Percentiles rank a stretch among this genome's conserved stretches.
Evolutionary conservation across 805 yeast genomes (phyloP).

Genomic region (Ogataea minuta): DNA sequence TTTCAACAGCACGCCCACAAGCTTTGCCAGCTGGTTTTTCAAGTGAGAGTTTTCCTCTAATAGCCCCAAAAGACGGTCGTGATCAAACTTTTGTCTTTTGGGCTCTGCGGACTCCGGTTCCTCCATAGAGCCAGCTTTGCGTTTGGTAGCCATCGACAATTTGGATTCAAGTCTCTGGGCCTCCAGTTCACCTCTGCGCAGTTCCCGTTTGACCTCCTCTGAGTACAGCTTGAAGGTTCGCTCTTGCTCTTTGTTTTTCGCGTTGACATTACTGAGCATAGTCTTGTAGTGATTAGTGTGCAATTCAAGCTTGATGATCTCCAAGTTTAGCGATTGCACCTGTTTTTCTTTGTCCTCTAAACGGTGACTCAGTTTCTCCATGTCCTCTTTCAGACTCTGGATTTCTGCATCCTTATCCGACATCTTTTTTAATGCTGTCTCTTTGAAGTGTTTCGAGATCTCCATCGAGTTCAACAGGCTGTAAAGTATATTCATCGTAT

Average conservation of each 20-base stretch:
- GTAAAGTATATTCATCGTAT: slow-evolving; percentile 29
- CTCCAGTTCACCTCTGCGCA: slow-evolving; percentile 20
- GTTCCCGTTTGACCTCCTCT: slow-evolving; percentile 22
- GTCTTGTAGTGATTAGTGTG: slow-evolving; percentile 14
- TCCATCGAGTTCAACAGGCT: slow-evolving; percentile 26
- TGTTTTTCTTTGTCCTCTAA: slow-evolving; percentile 20
- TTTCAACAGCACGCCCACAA: slow-evolving; percentile 13
- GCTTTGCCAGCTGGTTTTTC: slow-evolving; percentile 11
- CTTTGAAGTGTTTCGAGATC: slow-evolving; percentile 21
- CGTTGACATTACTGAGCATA: slow-evolving; percentile 14
- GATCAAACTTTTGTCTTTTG: slow-evolving; percentile 13
- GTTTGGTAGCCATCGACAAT: slow-evolving; percentile 7
- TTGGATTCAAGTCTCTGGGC: slow-evolving; percentile 17
- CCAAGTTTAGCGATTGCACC: slow-evolving; percentile 19
- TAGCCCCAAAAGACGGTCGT: slow-evolving; percentile 13
- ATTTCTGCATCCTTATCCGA: slow-evolving; percentile 18
- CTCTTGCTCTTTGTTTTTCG: slow-evolving; percentile 19
- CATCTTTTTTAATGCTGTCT: slow-evolving; percentile 13
- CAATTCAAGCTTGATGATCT: slow-evolving; percentile 17
- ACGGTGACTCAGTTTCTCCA: slow-evolving; percentile 5
- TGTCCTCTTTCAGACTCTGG: slow-evolving; percentile 12
- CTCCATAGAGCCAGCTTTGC: slow-evolving; percentile 3
- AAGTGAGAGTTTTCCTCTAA: slow-evolving; percentile 16
- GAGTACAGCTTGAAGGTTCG: slow-evolving; percentile 19
- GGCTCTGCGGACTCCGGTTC: background rate